Evolutionary conservation across 2,329 filamentous ascomycete genomes (phyloP).

Genomic region (Paradendryphiella salina): DNA sequence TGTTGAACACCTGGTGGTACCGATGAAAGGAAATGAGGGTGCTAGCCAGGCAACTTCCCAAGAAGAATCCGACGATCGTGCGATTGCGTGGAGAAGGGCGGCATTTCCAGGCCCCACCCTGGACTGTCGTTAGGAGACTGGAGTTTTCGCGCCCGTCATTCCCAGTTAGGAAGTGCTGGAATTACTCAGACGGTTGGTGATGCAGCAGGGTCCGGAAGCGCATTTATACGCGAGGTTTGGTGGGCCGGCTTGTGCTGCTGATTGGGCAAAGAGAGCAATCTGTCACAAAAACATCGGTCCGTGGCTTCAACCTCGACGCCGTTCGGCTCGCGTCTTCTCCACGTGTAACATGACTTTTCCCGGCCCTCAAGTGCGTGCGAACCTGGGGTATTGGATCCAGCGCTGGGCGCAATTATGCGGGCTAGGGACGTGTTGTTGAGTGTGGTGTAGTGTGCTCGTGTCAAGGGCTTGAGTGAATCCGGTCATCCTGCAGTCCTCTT

Average conservation of each 20-base stretch:
- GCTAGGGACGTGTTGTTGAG: background rate
- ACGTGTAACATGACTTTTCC: slow-evolving; percentile 16
- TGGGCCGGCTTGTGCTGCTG: background rate
- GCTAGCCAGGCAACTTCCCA: slow-evolving; percentile 2
- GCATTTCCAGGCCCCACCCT: background rate
- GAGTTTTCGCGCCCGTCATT: slow-evolving; percentile 1
- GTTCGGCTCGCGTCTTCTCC: slow-evolving; percentile 7
- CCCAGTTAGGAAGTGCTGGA: slow-evolving; percentile 9
- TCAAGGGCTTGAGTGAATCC: background rate
- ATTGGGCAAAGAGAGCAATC: slow-evolving; percentile 8
- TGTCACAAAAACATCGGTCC: slow-evolving; percentile 7
- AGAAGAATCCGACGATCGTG: background rate
- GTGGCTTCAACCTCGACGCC: slow-evolving; percentile 1
- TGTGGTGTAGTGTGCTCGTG: background rate
- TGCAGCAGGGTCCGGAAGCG: slow-evolving; percentile 13
- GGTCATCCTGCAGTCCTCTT: background rate
- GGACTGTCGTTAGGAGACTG: background rate
- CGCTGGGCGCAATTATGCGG: background rate
- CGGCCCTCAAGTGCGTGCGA: slow-evolving; percentile 4
- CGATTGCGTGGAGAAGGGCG: slow-evolving; percentile 6
- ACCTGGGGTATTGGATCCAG: slow-evolving; percentile 3
- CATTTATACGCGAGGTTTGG: slow-evolving; percentile 18
- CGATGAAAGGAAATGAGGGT: background rate
- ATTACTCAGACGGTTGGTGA: slow-evolving; percentile 7
- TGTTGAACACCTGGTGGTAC: background rate